phyloP scores from a whole-genome alignment of 305 asterid genomes.

The Striga hermonthica region DNA sequence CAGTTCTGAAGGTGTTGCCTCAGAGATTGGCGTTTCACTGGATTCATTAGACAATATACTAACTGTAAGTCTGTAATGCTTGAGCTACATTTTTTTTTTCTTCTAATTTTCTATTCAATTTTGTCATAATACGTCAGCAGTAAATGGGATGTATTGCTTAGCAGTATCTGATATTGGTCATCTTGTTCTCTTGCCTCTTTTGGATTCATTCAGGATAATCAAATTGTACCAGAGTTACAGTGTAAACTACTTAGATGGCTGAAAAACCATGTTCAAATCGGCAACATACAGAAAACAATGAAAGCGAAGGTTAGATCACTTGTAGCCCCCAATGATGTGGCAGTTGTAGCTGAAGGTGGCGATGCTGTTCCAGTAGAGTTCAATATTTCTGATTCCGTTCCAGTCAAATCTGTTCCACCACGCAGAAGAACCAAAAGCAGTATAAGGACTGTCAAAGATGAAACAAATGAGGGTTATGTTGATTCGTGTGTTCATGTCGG shows the following conservation, averaged over 20 bases:
- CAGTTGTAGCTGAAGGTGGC: constrained; percentile 45
- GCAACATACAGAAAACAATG: constrained; percentile 50
- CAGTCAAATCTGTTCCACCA: constrained; percentile 74
- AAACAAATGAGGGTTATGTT: constrained; percentile 33
- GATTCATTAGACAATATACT: constrained; percentile 57
- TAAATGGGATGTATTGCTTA: constrained; percentile 19
- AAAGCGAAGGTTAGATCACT: constrained; percentile 48
- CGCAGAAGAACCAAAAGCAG: constrained; percentile 77
- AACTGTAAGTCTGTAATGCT: constrained; percentile 74
- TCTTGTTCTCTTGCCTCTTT: constrained; percentile 17
- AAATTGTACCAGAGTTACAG: constrained; percentile 51
- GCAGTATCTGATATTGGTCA: constrained; percentile 14
- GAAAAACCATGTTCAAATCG: constrained; percentile 58
- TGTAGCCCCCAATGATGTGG: constrained; percentile 39
- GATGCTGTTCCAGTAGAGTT: constrained; percentile 45
- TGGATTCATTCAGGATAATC: constrained; percentile 57
- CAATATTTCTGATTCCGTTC: constrained; percentile 49
- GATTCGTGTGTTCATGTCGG: constrained; percentile 36
- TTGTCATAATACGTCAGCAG: constrained; percentile 14
- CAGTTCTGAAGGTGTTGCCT: constrained; percentile 61
- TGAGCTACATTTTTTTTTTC: constrained; percentile 26
- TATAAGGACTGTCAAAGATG: constrained; percentile 43
- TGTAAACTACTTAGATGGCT: constrained; percentile 73
- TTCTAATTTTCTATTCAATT: constrained; percentile 25
- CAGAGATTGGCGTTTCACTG: constrained; percentile 70